Evolutionary conservation across 768 basidiomycete species (phyloP), one percentile per base, ranked within the genome.

Genomic region (Macrocybe gigantea): DNA sequence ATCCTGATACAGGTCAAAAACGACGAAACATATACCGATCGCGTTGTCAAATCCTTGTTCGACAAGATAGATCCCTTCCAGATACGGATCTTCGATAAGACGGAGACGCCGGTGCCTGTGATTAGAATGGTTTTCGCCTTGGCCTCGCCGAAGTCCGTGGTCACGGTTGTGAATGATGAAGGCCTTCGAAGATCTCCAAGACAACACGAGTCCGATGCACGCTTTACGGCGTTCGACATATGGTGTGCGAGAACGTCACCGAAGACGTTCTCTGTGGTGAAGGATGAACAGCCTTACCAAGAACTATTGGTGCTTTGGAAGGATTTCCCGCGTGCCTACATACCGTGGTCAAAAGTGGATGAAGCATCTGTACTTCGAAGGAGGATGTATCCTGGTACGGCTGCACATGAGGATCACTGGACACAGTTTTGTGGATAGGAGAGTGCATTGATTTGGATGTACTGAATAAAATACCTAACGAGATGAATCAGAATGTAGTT

Each of bases 61-160:
- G 47, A 48, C 13, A 38, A 9, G n/a, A 60, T 60, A 56, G 52
- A 60, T 44, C 62, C 61, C 12, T 53, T 47, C 47, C 22, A 22
- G 7, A 33, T 56, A 33, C 42, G 51, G 13, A 33, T 61, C 22
- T 62, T 58, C 44, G 48, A 51, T 31, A 44, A 32, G n/a, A 35
- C 39, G 14, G 46, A 53, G 15, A 29, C n/a, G 7, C 49, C 50
- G 7, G 30, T 50, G 8, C 50, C 47, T 33, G 36, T 50, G n/a
- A 53, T 53, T 14, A 43, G 44, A 11, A 50, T 53, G 52, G 52
- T 53, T n/a, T 53, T 49, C 39, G 36, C 52, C 14, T 45, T 53
- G 11, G 49, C 44, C 13, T 13, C 43, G 36, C 33, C 5, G 14
- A 29, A 44, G 29, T 33, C 38, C 7, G 33, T 14, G 15, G 33